Percentiles rank a stretch among this genome's conserved stretches.
phyloP scores from a whole-genome alignment of 495 filamentous ascomycete species.

The Daldinia vernicosa region DNA sequence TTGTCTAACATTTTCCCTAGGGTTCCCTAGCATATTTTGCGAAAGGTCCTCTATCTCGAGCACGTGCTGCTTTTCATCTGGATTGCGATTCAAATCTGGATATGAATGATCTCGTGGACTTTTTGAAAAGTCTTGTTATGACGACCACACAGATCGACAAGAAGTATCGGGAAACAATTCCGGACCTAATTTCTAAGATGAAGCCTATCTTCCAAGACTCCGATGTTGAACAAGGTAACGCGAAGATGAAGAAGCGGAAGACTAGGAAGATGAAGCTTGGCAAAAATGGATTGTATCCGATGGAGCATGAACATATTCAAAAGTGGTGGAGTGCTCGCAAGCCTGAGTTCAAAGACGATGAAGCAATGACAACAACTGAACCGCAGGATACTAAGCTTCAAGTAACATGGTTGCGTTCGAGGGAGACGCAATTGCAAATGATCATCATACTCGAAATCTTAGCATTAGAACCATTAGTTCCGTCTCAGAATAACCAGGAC shows the following conservation, averaged over 20 bases:
- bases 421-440: conserved; percentile 89
- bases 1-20: conserved; percentile 53
- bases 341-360: conserved; percentile 46
- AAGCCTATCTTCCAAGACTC: conserved; percentile 64
- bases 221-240: conserved; percentile 59
- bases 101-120: conserved; percentile 68
- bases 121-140: conserved; percentile 75
- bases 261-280: conserved; percentile 75
- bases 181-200: conserved; percentile 70
- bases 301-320: conserved; percentile 76
- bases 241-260: conserved; percentile 65
- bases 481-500: conserved; percentile 50
- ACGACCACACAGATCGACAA: conserved; percentile 80
- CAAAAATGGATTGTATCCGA: conserved; percentile 78
- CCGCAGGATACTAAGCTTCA: conserved; percentile 64
- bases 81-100: conserved; percentile 62
- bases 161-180: conserved; percentile 84
- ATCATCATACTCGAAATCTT: conserved; percentile 90
- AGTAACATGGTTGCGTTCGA: conserved; percentile 70
- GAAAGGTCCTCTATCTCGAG: conserved; percentile 92
- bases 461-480: conserved; percentile 68
- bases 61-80: conserved; percentile 76
- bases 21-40: conserved; percentile 96
- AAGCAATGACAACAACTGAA: conserved; percentile 48
- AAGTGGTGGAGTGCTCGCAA: conserved; percentile 78